Evolutionary conservation across 345 rosid species (phyloP), one percentile per base, ranked within the genome.

Genomic region (Gossypium rotundifolium): DNA sequence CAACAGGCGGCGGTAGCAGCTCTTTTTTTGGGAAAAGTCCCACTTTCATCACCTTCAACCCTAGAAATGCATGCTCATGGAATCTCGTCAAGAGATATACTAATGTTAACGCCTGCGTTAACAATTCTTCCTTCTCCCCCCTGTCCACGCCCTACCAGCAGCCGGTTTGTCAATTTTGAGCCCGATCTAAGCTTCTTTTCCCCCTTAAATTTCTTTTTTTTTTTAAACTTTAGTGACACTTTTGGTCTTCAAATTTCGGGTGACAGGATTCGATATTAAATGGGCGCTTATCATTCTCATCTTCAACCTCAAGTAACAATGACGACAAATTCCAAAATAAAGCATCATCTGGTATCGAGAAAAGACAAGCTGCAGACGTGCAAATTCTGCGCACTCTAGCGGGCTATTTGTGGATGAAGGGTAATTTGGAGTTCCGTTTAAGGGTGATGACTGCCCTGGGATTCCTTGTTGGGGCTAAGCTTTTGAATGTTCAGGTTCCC

Each of bases 401-500:
- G 0, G 81, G 91, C 60, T 93, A 89, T 71, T 76, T 93, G 79
- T 93, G 98, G 99, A 89, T 91, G 93, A 89, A 82, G 80, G 98
- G 89, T 65, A 95, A 91, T 65, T 74, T 79, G 3, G 99, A 95
- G 60, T 93, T 93, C 75, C 97, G 98, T 2, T 76, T 86, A 29
- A 84, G 98, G 83, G 99, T 95, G 45, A 53, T 93, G 48, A 65
- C 90, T 46, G 99, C 99, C 2, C 80, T 93, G 81, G 94, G 86
- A 3, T 91, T 95, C 78, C 89, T 95, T 11, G 93, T 95, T 9
- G 96, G 94, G 11, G 98, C 98, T 68, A 93, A 95, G 84, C 89
- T 91, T 46, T 81, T 88, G 81, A 93, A 95, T 65, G 97, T 95
- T 17, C 99, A 93, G 80, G 99, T 95, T 22, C 98, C 98, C 70